phyloP scores from a whole-genome alignment of 768 basidiomycete species.

The Boletellus emodensis region DNA sequence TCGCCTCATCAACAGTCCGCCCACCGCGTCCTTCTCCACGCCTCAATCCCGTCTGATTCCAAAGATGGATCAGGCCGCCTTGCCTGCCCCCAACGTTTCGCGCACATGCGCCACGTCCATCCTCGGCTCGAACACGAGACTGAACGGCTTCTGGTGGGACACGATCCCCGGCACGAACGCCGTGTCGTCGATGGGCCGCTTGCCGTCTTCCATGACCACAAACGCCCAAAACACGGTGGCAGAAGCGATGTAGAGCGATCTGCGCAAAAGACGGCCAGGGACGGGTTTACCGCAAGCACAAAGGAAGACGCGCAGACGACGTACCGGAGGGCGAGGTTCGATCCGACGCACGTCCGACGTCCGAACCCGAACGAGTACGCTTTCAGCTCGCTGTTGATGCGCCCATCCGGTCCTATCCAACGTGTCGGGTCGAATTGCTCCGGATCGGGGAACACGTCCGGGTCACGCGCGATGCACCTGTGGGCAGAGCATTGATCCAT shows the following conservation, averaged over 20 bases:
- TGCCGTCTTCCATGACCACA: constrained; percentile 43
- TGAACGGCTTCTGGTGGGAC: constrained; percentile 59
- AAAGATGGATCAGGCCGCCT: not conserved
- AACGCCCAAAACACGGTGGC: constrained; percentile 66
- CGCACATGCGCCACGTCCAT: constrained; percentile 15
- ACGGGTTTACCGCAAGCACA: too few species aligned
- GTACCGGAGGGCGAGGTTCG: constrained; percentile 24
- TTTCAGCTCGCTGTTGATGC: constrained; percentile 46
- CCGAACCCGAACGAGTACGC: constrained; percentile 55
- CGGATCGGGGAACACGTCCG: constrained; percentile 29
- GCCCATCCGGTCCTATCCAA: constrained; percentile 45
- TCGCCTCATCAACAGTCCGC: too few species aligned
- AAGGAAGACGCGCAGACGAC: not conserved
- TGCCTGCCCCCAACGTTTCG: constrained; percentile 7
- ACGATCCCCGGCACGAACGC: constrained; percentile 64
- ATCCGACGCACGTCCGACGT: constrained; percentile 29
- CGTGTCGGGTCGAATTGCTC: constrained; percentile 54
- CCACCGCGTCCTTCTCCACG: too few species aligned
- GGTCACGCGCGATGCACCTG: constrained; percentile 26
- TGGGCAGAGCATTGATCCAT: not conserved
- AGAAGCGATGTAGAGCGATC: constrained; percentile 61
- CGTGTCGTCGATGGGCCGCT: constrained; percentile 53
- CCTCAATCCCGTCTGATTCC: too few species aligned
- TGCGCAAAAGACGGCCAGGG: constrained; percentile 20
- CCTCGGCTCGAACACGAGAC: constrained; percentile 50